phyloP scores from a whole-genome alignment of 306 rosid genomes.

The Bauhinia variegata region DNA sequence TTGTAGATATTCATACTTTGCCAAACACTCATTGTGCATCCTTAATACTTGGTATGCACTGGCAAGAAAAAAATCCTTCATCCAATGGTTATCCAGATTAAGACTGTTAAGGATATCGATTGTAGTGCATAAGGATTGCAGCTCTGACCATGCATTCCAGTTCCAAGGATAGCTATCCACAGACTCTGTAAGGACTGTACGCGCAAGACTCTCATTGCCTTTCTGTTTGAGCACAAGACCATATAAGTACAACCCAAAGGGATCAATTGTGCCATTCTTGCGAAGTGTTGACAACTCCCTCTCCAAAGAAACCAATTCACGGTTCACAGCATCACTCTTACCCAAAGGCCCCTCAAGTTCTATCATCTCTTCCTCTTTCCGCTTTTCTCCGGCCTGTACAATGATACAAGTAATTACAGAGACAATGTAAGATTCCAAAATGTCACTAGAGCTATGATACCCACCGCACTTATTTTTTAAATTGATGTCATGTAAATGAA shows the following conservation, averaged over 20 bases:
- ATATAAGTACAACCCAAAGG: conserved; percentile 84
- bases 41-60: conserved; percentile 84
- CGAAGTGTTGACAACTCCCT: conserved; percentile 81
- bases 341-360: conserved; percentile 98
- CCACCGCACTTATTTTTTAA: neutral
- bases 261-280: conserved; percentile 74
- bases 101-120: conserved; percentile 76
- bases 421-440: conserved; percentile 14
- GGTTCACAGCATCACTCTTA: conserved; percentile 72
- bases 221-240: conserved; percentile 91
- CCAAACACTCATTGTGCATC: conserved; percentile 80
- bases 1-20: conserved; percentile 71
- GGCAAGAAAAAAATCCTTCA: conserved; percentile 95
- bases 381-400: conserved; percentile 91
- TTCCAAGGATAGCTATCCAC: conserved; percentile 98
- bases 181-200: conserved; percentile 84
- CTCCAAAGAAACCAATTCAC: conserved; percentile 80
- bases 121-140: conserved; percentile 78
- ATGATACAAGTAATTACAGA: conserved; percentile 8
- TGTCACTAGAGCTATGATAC: neutral
- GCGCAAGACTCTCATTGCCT: conserved; percentile 79
- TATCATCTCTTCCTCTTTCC: conserved; percentile 94
- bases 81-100: conserved; percentile 90
- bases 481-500: conserved; percentile 6
- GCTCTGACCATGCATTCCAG: conserved; percentile 97